These are phyloP conservation scores for Calonectria fujianensis DNA, from an alignment of 2,329 filamentous ascomycete genomes.

Conservation along the genomic window DNA sequence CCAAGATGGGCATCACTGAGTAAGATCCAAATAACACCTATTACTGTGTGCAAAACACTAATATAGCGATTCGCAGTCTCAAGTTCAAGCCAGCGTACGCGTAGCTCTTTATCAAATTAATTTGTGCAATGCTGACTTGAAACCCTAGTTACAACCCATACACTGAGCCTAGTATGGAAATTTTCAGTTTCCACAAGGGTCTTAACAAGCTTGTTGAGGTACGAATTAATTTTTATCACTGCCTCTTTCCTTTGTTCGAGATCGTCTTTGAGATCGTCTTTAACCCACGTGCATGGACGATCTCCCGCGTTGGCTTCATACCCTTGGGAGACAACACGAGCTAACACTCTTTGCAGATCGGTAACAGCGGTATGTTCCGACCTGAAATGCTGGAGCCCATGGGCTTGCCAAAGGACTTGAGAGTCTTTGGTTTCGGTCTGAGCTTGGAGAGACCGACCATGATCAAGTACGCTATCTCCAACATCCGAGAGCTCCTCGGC, in stretches of 20 bases:
- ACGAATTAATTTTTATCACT: background rate
- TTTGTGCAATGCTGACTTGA: slow-evolving; percentile 11
- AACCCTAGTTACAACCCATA: slow-evolving; percentile 84
- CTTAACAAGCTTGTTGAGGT: slow-evolving; percentile 90
- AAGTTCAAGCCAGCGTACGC: slow-evolving; percentile 90
- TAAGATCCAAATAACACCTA: background rate
- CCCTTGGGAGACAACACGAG: background rate
- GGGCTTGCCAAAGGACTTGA: slow-evolving; percentile 93
- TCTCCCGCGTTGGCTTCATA: too few relatives aligned
- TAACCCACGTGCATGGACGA: background rate
- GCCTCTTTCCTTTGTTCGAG: background rate
- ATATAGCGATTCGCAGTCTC: slow-evolving; percentile 67
- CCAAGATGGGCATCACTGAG: slow-evolving; percentile 89
- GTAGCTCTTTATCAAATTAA: background rate
- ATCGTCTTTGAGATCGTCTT: background rate
- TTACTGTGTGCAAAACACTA: background rate
- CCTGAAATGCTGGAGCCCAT: slow-evolving; percentile 98
- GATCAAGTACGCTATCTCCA: slow-evolving; percentile 94
- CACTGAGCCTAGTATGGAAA: slow-evolving; percentile 98
- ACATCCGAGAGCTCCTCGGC: slow-evolving; percentile 93
- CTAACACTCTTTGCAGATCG: slow-evolving; percentile 72
- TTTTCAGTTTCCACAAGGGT: slow-evolving; percentile 95
- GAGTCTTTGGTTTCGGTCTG: slow-evolving; percentile 95
- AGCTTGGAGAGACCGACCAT: slow-evolving; percentile 96
- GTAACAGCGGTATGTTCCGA: slow-evolving; percentile 98